Evolutionary conservation across 441 rosid species (phyloP).

Genomic region (Populus tomentosa): DNA sequence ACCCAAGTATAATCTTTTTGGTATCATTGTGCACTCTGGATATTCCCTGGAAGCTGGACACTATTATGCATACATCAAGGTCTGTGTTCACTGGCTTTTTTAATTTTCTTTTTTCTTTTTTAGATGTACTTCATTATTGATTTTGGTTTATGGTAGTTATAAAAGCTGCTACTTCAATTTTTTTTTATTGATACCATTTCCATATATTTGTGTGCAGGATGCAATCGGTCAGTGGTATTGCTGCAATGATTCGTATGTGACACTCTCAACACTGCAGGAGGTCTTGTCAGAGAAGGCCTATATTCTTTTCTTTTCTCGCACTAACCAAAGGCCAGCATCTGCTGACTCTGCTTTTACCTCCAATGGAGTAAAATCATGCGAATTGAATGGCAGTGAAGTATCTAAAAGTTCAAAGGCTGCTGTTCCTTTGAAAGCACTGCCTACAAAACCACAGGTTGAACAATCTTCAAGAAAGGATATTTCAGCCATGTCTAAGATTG

Average conservation of each 20-base stretch:
- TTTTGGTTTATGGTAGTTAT: not conserved
- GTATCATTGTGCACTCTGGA: slow-evolving; percentile 93
- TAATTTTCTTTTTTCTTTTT: not conserved
- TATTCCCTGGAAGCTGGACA: slow-evolving; percentile 91
- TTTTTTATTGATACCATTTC: slow-evolving; percentile 17
- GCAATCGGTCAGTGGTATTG: slow-evolving; percentile 84
- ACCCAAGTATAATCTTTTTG: slow-evolving; percentile 89
- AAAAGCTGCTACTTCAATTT: not conserved
- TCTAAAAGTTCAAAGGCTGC: slow-evolving; percentile 35
- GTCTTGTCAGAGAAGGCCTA: slow-evolving; percentile 93
- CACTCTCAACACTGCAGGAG: slow-evolving; percentile 68
- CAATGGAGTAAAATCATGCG: slow-evolving; percentile 53
- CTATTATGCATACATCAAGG: slow-evolving; percentile 97
- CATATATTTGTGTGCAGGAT: slow-evolving; percentile 44
- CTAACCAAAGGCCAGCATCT: slow-evolving; percentile 58
- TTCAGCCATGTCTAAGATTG: slow-evolving; percentile 40
- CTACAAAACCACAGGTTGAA: slow-evolving; percentile 33
- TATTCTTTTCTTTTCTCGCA: slow-evolving; percentile 82
- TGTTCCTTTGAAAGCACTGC: slow-evolving; percentile 30
- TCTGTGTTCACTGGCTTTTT: slow-evolving; percentile 10
- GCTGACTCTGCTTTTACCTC: slow-evolving; percentile 29
- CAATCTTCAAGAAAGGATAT: slow-evolving; percentile 34
- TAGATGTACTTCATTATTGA: not conserved
- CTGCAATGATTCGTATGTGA: slow-evolving; percentile 80
- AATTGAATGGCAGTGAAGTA: slow-evolving; percentile 47